Evolutionary conservation across 805 yeast genomes (phyloP), one percentile per base, ranked within the genome.

Genomic region (Kuraishia borneana): DNA sequence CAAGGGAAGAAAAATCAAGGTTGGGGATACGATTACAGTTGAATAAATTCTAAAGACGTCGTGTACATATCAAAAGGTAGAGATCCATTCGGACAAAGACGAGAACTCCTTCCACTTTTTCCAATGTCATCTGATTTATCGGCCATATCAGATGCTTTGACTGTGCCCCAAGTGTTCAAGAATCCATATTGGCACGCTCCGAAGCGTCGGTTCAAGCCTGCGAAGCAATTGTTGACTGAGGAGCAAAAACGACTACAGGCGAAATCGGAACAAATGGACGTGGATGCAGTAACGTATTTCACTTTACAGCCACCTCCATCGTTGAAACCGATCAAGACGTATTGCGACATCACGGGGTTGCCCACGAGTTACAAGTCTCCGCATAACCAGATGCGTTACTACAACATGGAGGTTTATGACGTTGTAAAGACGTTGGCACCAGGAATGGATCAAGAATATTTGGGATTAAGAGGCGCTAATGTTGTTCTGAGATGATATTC

Each of bases 271-370:
- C 42, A 42, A 16, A 47, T 45, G 21, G 43, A 47, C 25, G 50
- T 54, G 23, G 56, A 61, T 29, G 65, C 73, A 5, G 76, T 85
- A 8, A 82, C 89, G 1, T 83, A 73, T 54, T 68, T 75, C 40
- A 70, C 78, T 26, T 60, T 88, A 5, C 73, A 73, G 20, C 94
- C 95, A 0, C 95, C 95, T 3, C 97, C 97, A 1, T 80, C 92
- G 3, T 57, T 87, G 42, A 70, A 63, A 41, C 97, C 97, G 0
- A 60, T 66, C 13, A 84, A 80, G 58, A 79, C 76, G 42, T 88
- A 85, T 57, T 89, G 98, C 55, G 98, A 92, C 51, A 76, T 89
- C 32, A 89, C 97, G 0, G 98, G 98, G 0, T 61, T 89, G 16
- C 77, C 73, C 32, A 89, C 87, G 0, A 68, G 59, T 21, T 89